Percentiles rank a stretch among this genome's conserved stretches.
Evolutionary conservation across 176 grass and related monocot genomes (phyloP).

Genomic region (Dendrocalamus sinicus): DNA sequence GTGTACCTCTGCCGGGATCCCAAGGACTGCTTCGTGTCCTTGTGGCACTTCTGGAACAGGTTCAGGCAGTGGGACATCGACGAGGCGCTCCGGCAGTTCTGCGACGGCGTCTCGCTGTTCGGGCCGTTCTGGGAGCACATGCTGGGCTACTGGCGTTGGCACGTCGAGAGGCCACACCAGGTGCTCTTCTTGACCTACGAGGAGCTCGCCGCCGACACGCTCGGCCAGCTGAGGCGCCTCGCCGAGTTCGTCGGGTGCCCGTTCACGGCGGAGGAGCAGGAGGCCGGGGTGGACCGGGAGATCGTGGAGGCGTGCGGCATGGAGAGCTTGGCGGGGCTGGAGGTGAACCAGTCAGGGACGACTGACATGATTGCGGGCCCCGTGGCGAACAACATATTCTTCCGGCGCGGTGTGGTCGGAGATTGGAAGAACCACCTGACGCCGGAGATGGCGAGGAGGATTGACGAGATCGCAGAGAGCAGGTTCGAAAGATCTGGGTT

Average conservation of each 20-base stretch:
- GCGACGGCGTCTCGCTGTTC: background rate
- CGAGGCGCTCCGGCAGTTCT: constrained; percentile 12
- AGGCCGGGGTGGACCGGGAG: background rate
- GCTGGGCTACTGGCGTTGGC: too few relatives aligned
- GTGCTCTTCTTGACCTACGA: constrained; percentile 47
- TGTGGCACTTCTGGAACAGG: constrained; percentile 29
- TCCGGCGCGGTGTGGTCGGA: constrained; percentile 3
- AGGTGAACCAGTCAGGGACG: background rate
- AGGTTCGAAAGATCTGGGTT: constrained; percentile 22
- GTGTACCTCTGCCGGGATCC: constrained; percentile 31
- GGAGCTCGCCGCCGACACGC: constrained; percentile 20
- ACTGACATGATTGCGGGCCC: background rate
- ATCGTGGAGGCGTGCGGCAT: constrained; percentile 19
- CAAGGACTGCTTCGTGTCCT: constrained; percentile 33
- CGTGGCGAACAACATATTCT: background rate
- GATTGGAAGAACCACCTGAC: constrained; percentile 27
- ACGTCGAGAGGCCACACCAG: background rate
- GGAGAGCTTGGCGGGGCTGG: background rate
- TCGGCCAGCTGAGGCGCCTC: background rate
- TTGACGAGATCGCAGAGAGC: background rate
- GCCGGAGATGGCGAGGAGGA: constrained; percentile 9
- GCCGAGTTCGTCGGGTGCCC: constrained; percentile 15
- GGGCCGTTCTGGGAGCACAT: background rate
- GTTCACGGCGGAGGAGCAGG: constrained; percentile 18
- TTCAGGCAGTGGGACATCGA: background rate